These are phyloP conservation scores for Pascua guehoae DNA, from an alignment of 1,284 basidiomycete genomes.

Conservation along the genomic window DNA sequence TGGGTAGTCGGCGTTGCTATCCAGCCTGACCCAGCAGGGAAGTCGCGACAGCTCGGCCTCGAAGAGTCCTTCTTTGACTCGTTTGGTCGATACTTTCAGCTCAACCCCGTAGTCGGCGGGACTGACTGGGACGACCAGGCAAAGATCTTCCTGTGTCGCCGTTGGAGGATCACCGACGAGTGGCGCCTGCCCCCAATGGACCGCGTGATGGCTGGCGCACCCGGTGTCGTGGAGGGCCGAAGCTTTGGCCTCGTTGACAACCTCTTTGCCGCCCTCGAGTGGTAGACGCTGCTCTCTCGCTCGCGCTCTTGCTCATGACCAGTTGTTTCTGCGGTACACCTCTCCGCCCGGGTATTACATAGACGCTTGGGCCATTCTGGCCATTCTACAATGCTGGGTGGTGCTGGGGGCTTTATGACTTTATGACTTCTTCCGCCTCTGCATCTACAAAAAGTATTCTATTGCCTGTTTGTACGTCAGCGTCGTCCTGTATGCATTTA, in stretches of 20 bases:
- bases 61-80: constrained; percentile 48
- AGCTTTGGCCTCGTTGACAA: constrained; percentile 37
- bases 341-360: constrained; percentile 8
- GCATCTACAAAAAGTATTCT: constrained; percentile 43
- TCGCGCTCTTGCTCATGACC: background rate
- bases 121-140: constrained; percentile 23
- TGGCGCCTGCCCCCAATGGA: constrained; percentile 35
- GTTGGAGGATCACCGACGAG: constrained; percentile 35
- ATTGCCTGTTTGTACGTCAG: constrained; percentile 33
- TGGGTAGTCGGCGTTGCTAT: constrained; percentile 14
- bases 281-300: constrained; percentile 4
- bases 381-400: constrained; percentile 19
- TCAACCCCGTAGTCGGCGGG: constrained; percentile 34
- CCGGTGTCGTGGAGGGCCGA: constrained; percentile 33
- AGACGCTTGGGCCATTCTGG: background rate
- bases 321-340: background rate
- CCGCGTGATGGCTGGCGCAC: constrained; percentile 37
- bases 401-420: background rate
- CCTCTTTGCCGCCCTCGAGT: constrained; percentile 38
- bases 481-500: constrained; percentile 5
- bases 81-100: constrained; percentile 36
- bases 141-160: constrained; percentile 39
- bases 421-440: background rate
- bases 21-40: constrained; percentile 26
- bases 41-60: constrained; percentile 38